phyloP scores from a whole-genome alignment of 805 yeast genomes.

The Starmera amethionina region DNA sequence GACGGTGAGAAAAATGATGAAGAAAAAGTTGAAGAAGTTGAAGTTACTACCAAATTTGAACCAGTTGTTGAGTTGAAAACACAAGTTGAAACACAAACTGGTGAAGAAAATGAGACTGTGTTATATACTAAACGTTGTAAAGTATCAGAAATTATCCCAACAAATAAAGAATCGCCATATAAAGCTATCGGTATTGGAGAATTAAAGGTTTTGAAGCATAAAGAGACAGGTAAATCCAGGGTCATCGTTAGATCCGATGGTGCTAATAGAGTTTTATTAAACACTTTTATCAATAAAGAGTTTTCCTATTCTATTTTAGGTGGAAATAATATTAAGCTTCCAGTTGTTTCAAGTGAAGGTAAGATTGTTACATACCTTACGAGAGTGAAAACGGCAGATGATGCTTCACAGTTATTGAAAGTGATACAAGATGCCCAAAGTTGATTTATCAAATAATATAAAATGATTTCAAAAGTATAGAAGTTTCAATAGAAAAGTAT shows the following conservation, averaged over 20 bases:
- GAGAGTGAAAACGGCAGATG: conserved; percentile 68
- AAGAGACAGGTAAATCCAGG: conserved; percentile 51
- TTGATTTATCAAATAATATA: not conserved
- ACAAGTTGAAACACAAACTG: conserved; percentile 53
- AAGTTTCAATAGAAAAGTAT: not conserved
- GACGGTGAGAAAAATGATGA: conserved; percentile 18
- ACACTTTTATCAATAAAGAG: conserved; percentile 47
- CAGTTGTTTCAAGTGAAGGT: conserved; percentile 48
- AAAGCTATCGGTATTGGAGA: conserved; percentile 73
- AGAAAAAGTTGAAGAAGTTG: conserved; percentile 32
- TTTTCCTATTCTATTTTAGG: conserved; percentile 54
- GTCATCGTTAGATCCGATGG: conserved; percentile 84
- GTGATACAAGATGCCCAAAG: conserved; percentile 14
- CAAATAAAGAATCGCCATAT: conserved; percentile 41
- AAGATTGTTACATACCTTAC: conserved; percentile 58
- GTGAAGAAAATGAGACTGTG: conserved; percentile 74
- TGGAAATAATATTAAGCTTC: conserved; percentile 57
- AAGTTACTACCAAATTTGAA: conserved; percentile 37
- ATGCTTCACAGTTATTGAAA: conserved; percentile 44
- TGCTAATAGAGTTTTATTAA: conserved; percentile 67
- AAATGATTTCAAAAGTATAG: not conserved
- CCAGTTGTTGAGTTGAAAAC: conserved; percentile 35
- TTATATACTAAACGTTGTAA: conserved; percentile 62
- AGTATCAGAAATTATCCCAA: conserved; percentile 48
- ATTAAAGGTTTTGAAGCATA: conserved; percentile 58